These are phyloP conservation scores for Piromyces sp. DNA, from an alignment of 192 early-diverging fungal species.

Conservation along the genomic window DNA sequence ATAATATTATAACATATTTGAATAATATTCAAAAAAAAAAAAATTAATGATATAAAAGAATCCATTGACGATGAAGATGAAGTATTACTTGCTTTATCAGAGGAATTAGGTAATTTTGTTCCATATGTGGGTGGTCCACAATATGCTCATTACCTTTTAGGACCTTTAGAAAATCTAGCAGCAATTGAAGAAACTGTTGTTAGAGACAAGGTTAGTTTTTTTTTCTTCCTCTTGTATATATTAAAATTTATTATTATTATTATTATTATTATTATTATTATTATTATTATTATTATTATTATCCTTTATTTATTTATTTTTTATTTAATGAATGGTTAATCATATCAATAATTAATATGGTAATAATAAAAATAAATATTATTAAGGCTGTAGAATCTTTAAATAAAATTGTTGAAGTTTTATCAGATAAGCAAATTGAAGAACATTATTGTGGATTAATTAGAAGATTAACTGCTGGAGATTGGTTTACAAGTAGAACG, in stretches of 20 bases:
- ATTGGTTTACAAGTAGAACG: constrained; percentile 96
- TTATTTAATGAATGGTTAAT: no score
- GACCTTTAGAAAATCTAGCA: constrained; percentile 85
- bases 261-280: no score
- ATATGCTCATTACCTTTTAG: constrained; percentile 68
- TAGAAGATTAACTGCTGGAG: constrained; percentile 73
- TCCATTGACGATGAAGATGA: constrained; percentile 99
- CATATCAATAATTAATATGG: no score
- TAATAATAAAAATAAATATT: background rate
- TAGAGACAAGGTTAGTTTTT: constrained; percentile 91
- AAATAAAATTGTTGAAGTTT: constrained; percentile 55
- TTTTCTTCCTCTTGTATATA: no score
- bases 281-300: no score
- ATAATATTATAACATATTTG: no score
- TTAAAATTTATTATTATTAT: no score
- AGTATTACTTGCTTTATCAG: constrained; percentile 77
- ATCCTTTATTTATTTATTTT: no score
- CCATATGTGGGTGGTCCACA: constrained; percentile 81
- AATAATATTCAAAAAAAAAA: no score
- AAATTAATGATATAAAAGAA: constrained; percentile 41
- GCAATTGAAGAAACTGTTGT: constrained; percentile 97
- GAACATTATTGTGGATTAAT: constrained; percentile 79
- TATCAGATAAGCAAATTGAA: constrained; percentile 69
- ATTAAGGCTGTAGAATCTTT: constrained; percentile 80
- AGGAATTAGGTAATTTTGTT: constrained; percentile 85